These are phyloP conservation scores for Dicorynia guianensis DNA, from an alignment of 306 rosid genomes.

Conservation along the genomic window DNA sequence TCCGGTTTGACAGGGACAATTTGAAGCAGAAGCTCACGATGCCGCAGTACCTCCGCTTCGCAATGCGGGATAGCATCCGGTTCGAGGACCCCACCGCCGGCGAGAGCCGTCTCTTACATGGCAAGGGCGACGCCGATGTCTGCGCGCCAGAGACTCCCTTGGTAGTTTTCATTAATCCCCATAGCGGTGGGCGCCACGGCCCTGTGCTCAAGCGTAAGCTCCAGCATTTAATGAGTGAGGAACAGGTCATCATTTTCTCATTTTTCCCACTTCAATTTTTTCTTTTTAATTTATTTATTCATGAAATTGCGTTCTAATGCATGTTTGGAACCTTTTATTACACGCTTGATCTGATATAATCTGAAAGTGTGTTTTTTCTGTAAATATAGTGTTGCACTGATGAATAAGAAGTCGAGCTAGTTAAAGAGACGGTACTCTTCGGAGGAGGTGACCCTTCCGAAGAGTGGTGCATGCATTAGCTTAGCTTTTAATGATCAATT, in stretches of 20 bases:
- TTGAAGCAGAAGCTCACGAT: constrained; percentile 58
- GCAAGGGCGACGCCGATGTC: not conserved
- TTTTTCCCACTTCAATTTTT: not conserved
- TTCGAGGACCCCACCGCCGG: constrained; percentile 59
- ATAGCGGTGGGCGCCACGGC: constrained; percentile 89
- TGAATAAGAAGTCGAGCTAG: too few relatives aligned
- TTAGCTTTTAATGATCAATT: too few relatives aligned
- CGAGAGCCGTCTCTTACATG: constrained; percentile 40
- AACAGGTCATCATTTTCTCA: constrained; percentile 61
- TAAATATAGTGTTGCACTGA: too few relatives aligned
- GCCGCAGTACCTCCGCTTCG: constrained; percentile 76
- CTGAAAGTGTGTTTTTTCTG: not conserved
- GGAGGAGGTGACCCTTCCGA: too few relatives aligned
- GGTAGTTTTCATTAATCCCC: constrained; percentile 79
- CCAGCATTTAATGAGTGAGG: constrained; percentile 75
- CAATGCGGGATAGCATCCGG: constrained; percentile 78
- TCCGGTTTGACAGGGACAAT: constrained; percentile 67
- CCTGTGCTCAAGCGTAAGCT: constrained; percentile 82
- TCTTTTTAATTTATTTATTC: not conserved
- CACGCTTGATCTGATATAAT: not conserved
- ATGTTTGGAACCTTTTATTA: not conserved
- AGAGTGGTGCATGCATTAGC: too few relatives aligned
- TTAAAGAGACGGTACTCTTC: not conserved
- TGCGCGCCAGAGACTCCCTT: constrained; percentile 62
- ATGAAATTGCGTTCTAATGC: not conserved